These are phyloP conservation scores for Xylariaceae sp. DNA, from an alignment of 2,329 filamentous ascomycete species.

Conservation along the genomic window DNA sequence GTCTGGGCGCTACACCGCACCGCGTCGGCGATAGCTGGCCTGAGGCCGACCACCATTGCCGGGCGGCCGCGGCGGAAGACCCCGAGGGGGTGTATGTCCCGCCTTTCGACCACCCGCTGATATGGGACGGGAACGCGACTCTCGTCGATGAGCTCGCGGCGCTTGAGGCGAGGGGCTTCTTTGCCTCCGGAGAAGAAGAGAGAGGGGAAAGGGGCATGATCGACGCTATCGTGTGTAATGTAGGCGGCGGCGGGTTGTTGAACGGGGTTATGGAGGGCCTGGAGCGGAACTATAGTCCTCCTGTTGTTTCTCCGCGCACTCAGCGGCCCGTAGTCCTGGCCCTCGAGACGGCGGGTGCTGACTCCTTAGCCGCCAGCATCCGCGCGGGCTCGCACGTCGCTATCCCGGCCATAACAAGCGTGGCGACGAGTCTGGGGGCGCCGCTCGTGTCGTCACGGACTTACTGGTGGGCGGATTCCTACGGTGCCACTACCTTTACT, in stretches of 20 bases:
- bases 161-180: slow-evolving; percentile 46
- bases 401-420: slow-evolving; percentile 74
- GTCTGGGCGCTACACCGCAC: slow-evolving; percentile 73
- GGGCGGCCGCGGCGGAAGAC: slow-evolving; percentile 60
- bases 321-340: slow-evolving; percentile 64
- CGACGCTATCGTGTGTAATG: slow-evolving; percentile 76
- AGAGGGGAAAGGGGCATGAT: slow-evolving; percentile 46
- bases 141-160: slow-evolving; percentile 60
- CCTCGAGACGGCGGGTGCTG: slow-evolving; percentile 77
- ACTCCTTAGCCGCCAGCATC: slow-evolving; percentile 71
- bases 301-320: slow-evolving; percentile 28
- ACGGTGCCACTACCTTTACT: slow-evolving; percentile 14
- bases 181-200: slow-evolving; percentile 29
- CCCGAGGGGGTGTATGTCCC: slow-evolving; percentile 64
- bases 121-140: slow-evolving; percentile 71
- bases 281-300: slow-evolving; percentile 47
- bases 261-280: slow-evolving; percentile 78
- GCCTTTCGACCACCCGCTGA: slow-evolving; percentile 71
- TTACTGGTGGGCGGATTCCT: slow-evolving; percentile 65
- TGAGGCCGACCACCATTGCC: slow-evolving; percentile 72
- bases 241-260: slow-evolving; percentile 82
- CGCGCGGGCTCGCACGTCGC: slow-evolving; percentile 63
- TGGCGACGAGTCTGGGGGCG: slow-evolving; percentile 78
- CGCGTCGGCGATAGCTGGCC: slow-evolving; percentile 72
- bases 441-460: slow-evolving; percentile 71